Evolutionary conservation across 257 asterid species (phyloP).

Genomic region (Salvia miltiorrhiza): DNA sequence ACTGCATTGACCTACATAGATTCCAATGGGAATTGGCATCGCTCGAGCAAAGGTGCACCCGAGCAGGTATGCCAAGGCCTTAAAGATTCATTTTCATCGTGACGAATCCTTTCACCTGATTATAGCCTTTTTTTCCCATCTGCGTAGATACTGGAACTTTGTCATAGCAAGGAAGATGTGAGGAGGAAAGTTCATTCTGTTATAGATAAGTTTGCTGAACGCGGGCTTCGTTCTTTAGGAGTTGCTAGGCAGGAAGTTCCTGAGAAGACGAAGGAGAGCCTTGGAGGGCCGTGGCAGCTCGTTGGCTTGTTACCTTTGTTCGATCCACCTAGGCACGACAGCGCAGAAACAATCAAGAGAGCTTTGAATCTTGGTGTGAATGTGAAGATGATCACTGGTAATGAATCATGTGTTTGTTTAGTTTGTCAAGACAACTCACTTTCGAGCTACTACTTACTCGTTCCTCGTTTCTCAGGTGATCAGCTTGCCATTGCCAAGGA

Average conservation of each 20-base stretch:
- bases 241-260: slow-evolving; percentile 97
- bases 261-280: slow-evolving; percentile 66
- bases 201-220: slow-evolving; percentile 90
- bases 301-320: slow-evolving; percentile 81
- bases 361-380: slow-evolving; percentile 92
- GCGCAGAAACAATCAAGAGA: slow-evolving; percentile 90
- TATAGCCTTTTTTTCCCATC: not conserved
- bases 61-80: slow-evolving; percentile 59
- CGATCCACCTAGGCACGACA: slow-evolving; percentile 98
- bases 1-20: slow-evolving; percentile 91
- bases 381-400: slow-evolving; percentile 97
- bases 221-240: slow-evolving; percentile 88
- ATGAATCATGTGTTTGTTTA: not conserved
- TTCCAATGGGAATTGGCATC: slow-evolving; percentile 71
- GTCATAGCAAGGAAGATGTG: slow-evolving; percentile 70
- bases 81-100: not conserved
- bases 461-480: slow-evolving; percentile 47
- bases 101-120: not conserved
- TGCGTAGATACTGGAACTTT: slow-evolving; percentile 58
- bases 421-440: not conserved
- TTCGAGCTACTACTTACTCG: not conserved
- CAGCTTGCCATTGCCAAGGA: slow-evolving; percentile 65
- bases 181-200: slow-evolving; percentile 61
- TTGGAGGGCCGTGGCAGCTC: slow-evolving; percentile 88
- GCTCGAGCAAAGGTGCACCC: slow-evolving; percentile 95